Conservation (phyloP, 140 eudicot genomes). For the Anethum foeniculum region DNA sequence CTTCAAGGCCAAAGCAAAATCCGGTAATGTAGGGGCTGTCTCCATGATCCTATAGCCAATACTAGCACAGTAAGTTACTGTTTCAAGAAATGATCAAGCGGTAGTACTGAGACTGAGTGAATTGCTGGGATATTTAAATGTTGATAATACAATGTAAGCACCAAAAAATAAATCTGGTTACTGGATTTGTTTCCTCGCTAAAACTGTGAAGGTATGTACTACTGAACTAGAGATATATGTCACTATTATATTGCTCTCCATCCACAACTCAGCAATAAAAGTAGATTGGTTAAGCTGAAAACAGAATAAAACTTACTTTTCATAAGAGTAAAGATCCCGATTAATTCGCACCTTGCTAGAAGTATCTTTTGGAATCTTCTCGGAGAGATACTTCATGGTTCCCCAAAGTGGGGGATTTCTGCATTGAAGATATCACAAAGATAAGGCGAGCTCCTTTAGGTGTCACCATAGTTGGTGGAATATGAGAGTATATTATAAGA, state of each 20-base stretch:
- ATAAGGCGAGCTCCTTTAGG: neutral
- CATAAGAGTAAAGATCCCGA: slow-evolving; percentile 61
- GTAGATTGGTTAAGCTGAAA: neutral
- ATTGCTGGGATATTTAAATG: neutral
- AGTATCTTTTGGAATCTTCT: slow-evolving; percentile 92
- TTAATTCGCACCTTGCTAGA: slow-evolving; percentile 94
- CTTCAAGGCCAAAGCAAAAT: slow-evolving; percentile 83
- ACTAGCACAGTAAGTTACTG: neutral
- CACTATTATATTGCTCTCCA: neutral
- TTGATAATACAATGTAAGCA: neutral
- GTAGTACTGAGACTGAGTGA: neutral
- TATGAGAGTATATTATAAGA: neutral
- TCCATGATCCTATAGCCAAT: slow-evolving; percentile 70
- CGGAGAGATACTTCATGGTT: slow-evolving; percentile 89
- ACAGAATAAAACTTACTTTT: slow-evolving; percentile 8
- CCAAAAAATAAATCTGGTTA: neutral
- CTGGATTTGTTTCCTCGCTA: neutral
- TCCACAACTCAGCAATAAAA: neutral
- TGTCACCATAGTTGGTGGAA: neutral
- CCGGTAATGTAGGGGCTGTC: slow-evolving; percentile 93
- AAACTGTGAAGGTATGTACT: neutral
- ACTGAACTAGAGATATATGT: neutral
- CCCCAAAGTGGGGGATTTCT: slow-evolving; percentile 99
- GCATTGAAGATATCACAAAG: slow-evolving; percentile 20
- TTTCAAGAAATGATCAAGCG: neutral